Evolutionary conservation across 805 yeast genomes (phyloP), one percentile per base, ranked within the genome.

Genomic region (Pichia gijzeniarum): DNA sequence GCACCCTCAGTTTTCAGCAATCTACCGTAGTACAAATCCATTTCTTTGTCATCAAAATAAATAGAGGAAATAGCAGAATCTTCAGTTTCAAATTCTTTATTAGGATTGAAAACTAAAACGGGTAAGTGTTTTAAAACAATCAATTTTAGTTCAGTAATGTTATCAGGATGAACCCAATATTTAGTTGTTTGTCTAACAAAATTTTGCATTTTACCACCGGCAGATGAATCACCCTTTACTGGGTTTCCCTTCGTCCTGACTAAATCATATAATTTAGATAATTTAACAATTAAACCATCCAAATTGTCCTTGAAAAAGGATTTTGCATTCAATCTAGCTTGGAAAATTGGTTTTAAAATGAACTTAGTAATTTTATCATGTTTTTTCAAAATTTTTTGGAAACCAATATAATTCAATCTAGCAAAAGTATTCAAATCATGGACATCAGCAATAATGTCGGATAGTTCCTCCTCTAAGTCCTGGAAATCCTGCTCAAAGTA

Each of bases 121-220:
- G 99, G 99, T 56, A 93, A 74, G 69, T 93, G 98, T 68, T 93
- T 91, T 62, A 93, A 74, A 52, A 93, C 82, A 53, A 88, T 84
- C 60, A 93, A 77, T 70, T 93, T 93, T 64, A 93, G 76, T 70
- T 93, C 98, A 14, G 98, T 93, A 62, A 93, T 89, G 64, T 93
- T 91, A 66, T 93, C 98, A 2, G 97, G 96, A 61, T 93, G 99
- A 28, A 93, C 98, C 99, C 99, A 93, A 68, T 93, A 93, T 63
- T 93, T 93, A 7, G 99, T 93, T 18, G 99, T 93, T 68, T 93
- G 99, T 67, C 99, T 84, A 38, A 93, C 98, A 59, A 93, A 93
- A 70, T 93, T 93, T 66, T 93, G 99, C 73, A 90, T 97, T 36
- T 84, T 76, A 37, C 99, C 99, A 60, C 99, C 99, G n/a, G 99